Percentiles rank a stretch among this genome's conserved stretches.
Conservation (phyloP, 2,329 filamentous ascomycete genomes). For the Remersonia thermophila region DNA sequence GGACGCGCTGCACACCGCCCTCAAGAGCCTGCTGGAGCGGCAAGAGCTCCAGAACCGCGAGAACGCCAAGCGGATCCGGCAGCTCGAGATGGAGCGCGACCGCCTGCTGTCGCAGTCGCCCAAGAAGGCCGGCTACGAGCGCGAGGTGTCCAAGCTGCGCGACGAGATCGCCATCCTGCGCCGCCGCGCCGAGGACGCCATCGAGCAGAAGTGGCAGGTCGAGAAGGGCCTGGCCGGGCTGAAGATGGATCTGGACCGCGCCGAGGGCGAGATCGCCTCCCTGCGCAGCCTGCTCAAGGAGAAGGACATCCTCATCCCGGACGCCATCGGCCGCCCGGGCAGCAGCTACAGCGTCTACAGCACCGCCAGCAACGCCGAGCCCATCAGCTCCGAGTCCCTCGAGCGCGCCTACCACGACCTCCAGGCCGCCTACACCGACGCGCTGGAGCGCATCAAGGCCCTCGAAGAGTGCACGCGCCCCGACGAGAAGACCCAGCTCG, state of each 20-base stretch:
- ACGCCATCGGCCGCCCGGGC: constrained; percentile 35
- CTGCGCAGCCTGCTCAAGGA: constrained; percentile 67
- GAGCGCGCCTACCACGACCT: constrained; percentile 64
- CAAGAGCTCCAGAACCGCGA: constrained; percentile 77
- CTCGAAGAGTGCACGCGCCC: constrained; percentile 35
- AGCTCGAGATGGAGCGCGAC: constrained; percentile 68
- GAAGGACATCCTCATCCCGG: constrained; percentile 66
- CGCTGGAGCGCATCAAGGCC: constrained; percentile 52
- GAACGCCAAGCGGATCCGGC: constrained; percentile 66
- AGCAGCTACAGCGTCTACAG: constrained; percentile 25
- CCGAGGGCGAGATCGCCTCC: constrained; percentile 83
- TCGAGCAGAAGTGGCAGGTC: constrained; percentile 92
- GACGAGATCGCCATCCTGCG: constrained; percentile 77
- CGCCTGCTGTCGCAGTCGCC: constrained; percentile 57
- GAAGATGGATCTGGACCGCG: constrained; percentile 93
- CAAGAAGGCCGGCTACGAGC: constrained; percentile 67
- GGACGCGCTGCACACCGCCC: constrained; percentile 77
- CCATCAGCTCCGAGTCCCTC: constrained; percentile 58
- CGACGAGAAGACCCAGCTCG: constrained; percentile 49
- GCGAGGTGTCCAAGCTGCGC: constrained; percentile 66
- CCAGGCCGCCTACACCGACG: constrained; percentile 56
- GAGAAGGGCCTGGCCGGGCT: constrained; percentile 80
- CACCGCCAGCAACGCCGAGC: constrained; percentile 20
- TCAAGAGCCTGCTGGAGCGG: constrained; percentile 74
- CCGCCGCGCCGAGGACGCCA: constrained; percentile 78